These are phyloP conservation scores for Didymella sp. DNA, from an alignment of 2,329 filamentous ascomycete species.

Conservation along the genomic window DNA sequence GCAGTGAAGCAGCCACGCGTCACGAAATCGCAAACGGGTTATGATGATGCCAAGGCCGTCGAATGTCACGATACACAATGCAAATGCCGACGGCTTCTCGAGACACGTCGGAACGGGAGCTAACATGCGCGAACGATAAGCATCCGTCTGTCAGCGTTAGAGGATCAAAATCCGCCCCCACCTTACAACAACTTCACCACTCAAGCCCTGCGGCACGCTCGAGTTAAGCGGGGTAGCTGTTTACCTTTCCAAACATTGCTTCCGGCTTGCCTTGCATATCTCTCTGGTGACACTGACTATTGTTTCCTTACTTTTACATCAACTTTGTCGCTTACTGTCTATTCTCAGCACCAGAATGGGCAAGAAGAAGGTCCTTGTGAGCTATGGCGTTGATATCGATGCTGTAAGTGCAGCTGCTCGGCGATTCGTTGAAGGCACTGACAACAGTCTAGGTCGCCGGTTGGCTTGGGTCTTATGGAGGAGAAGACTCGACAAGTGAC, in stretches of 20 bases:
- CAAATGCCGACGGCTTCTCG: not conserved
- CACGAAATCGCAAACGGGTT: not conserved
- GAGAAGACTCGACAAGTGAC: slow-evolving; percentile 73
- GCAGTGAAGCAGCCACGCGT: not conserved
- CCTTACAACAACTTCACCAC: slow-evolving; percentile 7
- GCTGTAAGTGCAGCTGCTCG: slow-evolving; percentile 40
- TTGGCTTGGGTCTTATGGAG: slow-evolving; percentile 77
- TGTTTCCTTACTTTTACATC: not conserved
- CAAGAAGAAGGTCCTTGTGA: slow-evolving; percentile 61
- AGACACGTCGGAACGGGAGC: not conserved
- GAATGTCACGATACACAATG: not conserved
- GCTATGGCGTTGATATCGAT: slow-evolving; percentile 76
- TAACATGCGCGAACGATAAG: slow-evolving; percentile 1
- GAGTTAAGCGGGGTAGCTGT: slow-evolving; percentile 13
- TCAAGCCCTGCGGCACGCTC: not conserved
- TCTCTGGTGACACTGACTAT: not conserved
- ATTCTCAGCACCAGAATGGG: slow-evolving; percentile 41
- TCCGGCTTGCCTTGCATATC: not conserved
- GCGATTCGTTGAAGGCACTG: not conserved
- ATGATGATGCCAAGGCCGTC: not conserved
- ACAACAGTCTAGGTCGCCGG: slow-evolving; percentile 55
- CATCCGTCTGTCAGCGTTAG: not conserved
- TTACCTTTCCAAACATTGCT: slow-evolving; percentile 8
- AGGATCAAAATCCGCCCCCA: slow-evolving; percentile 5
- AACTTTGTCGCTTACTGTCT: not conserved